Evolutionary conservation across 345 rosid genomes (phyloP).

Genomic region (Clausena lansium): DNA sequence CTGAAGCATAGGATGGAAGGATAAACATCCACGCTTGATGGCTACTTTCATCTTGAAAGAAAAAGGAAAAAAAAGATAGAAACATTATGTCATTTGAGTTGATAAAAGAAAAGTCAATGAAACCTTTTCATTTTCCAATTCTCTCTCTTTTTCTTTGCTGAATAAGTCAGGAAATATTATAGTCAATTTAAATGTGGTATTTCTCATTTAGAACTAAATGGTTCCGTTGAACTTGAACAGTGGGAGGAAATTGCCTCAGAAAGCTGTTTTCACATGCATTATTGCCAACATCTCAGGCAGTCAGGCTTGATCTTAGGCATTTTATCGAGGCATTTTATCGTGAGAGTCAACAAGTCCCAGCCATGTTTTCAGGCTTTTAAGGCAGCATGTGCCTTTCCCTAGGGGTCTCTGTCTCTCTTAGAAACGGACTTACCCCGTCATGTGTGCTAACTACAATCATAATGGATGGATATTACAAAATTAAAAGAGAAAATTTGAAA

Average conservation of each 20-base stretch:
- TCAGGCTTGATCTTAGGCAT: background rate
- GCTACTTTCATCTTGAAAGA: slow-evolving; percentile 31
- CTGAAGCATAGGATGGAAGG: slow-evolving; percentile 18
- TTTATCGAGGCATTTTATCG: background rate
- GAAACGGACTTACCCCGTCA: background rate
- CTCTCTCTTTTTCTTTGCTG: background rate
- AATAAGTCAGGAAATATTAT: too few relatives aligned
- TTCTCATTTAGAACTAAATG: background rate
- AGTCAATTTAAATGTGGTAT: background rate
- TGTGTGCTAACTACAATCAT: background rate
- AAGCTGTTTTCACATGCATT: background rate
- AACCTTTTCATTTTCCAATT: background rate
- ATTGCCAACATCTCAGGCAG: background rate
- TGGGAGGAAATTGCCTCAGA: too few relatives aligned
- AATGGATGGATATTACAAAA: background rate
- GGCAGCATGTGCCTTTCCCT: background rate
- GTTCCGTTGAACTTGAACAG: background rate
- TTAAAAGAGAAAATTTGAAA: too few relatives aligned
- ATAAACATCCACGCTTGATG: background rate
- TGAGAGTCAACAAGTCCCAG: background rate
- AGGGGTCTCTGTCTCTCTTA: background rate
- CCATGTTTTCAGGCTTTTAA: background rate
- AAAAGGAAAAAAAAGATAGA: slow-evolving; percentile 16
- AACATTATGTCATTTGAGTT: slow-evolving; percentile 18
- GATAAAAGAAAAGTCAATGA: slow-evolving; percentile 17